These are phyloP conservation scores for Malus hybrid DNA, from an alignment of 331 rosid genomes.

Conservation along the genomic window DNA sequence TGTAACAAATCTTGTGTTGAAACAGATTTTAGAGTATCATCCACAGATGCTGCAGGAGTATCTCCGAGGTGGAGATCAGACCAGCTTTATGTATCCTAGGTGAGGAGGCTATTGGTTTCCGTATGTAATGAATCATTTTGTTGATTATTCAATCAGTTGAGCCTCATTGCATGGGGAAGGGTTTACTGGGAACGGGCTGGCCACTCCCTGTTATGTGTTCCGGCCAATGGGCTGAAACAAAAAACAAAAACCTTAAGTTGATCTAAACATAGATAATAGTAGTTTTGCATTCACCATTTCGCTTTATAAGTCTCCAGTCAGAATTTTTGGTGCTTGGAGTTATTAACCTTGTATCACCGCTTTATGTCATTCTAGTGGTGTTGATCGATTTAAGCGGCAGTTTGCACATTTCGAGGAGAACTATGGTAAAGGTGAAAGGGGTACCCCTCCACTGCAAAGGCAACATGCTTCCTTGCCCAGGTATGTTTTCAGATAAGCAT, in stretches of 20 bases:
- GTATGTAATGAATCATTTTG: not conserved
- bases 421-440: conserved; percentile 67
- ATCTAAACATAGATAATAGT: not conserved
- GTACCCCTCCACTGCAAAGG: conserved; percentile 76
- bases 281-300: not conserved
- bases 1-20: conserved; percentile 11
- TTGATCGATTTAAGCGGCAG: conserved; percentile 94
- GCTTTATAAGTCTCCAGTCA: not conserved
- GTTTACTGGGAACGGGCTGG: not conserved
- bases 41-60: conserved; percentile 96
- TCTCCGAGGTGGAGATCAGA: conserved; percentile 93
- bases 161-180: not conserved
- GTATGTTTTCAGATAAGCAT: conserved; percentile 27
- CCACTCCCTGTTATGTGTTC: not conserved
- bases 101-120: conserved; percentile 13
- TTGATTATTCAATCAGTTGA: not conserved
- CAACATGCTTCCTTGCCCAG: conserved; percentile 95
- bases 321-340: not conserved
- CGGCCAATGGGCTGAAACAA: not conserved
- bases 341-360: not conserved
- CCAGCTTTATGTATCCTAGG: conserved; percentile 99
- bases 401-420: conserved; percentile 96
- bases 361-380: conserved; percentile 59
- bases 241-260: not conserved
- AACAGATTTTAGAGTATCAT: conserved; percentile 97